Percentiles rank a stretch among this genome's conserved stretches.
Conservation (phyloP, 2,329 filamentous ascomycete species). For the Colletotrichum agaves region DNA sequence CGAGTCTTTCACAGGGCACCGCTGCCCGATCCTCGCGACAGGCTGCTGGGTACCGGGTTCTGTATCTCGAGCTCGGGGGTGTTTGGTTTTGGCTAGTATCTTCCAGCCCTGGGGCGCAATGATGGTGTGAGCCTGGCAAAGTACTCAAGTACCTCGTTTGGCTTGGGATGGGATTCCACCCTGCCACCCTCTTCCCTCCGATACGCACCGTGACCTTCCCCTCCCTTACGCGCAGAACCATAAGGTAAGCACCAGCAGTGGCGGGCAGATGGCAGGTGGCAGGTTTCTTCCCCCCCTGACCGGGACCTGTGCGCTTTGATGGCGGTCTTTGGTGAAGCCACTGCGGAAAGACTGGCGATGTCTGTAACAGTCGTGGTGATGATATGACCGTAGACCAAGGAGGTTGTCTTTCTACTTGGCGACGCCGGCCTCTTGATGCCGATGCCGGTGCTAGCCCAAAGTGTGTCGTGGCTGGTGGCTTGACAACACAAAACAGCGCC, state of each 20-base stretch:
- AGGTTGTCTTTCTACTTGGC: constrained; percentile 16
- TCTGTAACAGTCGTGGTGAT: background rate
- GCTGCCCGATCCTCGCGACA: background rate
- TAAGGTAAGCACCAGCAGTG: background rate
- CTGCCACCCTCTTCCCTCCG: background rate
- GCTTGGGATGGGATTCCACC: background rate
- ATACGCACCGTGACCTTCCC: background rate
- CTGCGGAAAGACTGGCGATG: background rate
- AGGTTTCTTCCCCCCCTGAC: background rate
- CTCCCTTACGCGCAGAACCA: background rate
- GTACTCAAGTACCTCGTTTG: background rate
- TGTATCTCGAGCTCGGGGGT: too few relatives aligned
- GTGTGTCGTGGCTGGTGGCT: constrained; percentile 10
- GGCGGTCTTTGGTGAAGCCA: constrained; percentile 6
- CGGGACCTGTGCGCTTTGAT: background rate
- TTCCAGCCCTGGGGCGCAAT: too few relatives aligned
- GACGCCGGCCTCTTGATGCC: constrained; percentile 27
- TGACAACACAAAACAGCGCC: constrained; percentile 3
- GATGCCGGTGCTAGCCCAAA: constrained; percentile 35
- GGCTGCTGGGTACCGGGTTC: background rate
- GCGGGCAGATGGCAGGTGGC: constrained; percentile 10
- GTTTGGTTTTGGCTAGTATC: background rate
- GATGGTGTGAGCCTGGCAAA: background rate
- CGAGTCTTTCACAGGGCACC: constrained; percentile 19
- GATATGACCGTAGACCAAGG: background rate